Evolutionary conservation across 768 basidiomycete genomes (phyloP).

Genomic region (Suillus plorans): DNA sequence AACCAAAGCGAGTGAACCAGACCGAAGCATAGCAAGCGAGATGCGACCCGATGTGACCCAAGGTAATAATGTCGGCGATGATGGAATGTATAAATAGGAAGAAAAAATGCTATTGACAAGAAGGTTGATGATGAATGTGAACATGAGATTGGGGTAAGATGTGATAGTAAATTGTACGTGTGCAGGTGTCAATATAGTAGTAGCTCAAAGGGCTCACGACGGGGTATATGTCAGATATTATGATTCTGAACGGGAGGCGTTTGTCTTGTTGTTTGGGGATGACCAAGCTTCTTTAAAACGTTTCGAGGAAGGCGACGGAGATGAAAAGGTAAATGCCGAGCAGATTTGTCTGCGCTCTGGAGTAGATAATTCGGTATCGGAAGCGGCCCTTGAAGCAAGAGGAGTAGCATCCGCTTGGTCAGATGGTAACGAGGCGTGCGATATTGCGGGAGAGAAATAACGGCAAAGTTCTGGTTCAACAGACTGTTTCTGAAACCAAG

Average conservation of each 20-base stretch:
- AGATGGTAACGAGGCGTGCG: slow-evolving; percentile 27
- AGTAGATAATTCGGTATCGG: slow-evolving; percentile 53
- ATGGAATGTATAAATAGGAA: slow-evolving; percentile 32
- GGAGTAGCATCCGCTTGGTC: slow-evolving; percentile 30
- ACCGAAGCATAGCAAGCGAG: slow-evolving; percentile 23
- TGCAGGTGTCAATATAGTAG: background rate
- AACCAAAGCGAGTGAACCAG: slow-evolving; percentile 28
- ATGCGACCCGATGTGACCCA: slow-evolving; percentile 18
- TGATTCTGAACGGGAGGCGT: slow-evolving; percentile 22
- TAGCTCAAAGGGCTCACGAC: background rate
- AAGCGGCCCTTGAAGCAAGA: slow-evolving; percentile 24
- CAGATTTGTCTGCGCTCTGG: slow-evolving; percentile 75
- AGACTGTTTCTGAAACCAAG: slow-evolving; percentile 44
- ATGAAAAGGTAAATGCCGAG: slow-evolving; percentile 75
- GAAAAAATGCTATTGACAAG: slow-evolving; percentile 31
- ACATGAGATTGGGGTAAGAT: slow-evolving; percentile 7
- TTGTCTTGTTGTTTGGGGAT: slow-evolving; percentile 26
- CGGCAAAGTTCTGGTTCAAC: slow-evolving; percentile 59
- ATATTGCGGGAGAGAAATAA: slow-evolving; percentile 38
- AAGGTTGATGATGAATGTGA: slow-evolving; percentile 16
- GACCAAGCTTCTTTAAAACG: slow-evolving; percentile 49
- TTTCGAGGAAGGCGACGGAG: slow-evolving; percentile 62
- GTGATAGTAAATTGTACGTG: background rate
- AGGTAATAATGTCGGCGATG: slow-evolving; percentile 21
- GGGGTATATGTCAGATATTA: slow-evolving; percentile 11